Percentiles rank a stretch among this genome's conserved stretches.
Evolutionary conservation across 2,329 filamentous ascomycete species (phyloP).

Genomic region (Colletotrichum phormii): DNA sequence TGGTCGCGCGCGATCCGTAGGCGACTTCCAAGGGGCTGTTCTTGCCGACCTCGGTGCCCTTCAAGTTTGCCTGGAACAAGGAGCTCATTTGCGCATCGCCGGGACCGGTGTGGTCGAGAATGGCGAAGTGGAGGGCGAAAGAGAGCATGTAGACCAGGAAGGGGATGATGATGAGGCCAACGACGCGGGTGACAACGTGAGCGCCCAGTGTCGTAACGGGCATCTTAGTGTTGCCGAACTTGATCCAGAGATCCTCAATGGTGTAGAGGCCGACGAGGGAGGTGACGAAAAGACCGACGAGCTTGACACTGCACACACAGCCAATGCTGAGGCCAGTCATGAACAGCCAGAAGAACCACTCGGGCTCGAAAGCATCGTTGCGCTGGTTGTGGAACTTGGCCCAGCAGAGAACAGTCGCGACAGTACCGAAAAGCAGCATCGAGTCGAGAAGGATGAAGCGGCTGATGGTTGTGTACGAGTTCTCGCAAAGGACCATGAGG

Average conservation of each 20-base stretch:
- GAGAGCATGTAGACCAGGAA: slow-evolving; percentile 94
- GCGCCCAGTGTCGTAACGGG: slow-evolving; percentile 78
- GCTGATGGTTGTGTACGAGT: slow-evolving; percentile 99
- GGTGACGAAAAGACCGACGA: slow-evolving; percentile 95
- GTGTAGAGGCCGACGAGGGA: slow-evolving; percentile 96
- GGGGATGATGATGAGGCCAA: slow-evolving; percentile 90
- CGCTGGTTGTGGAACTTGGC: slow-evolving; percentile 94
- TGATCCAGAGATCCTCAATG: slow-evolving; percentile 95
- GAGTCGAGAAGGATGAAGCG: slow-evolving; percentile 98
- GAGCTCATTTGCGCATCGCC: slow-evolving; percentile 99
- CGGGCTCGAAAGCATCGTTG: slow-evolving; percentile 84
- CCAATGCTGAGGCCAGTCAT: slow-evolving; percentile 95
- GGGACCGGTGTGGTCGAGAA: slow-evolving; percentile 92
- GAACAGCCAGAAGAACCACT: slow-evolving; percentile 96
- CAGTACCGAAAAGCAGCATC: slow-evolving; percentile 99
- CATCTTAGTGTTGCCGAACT: slow-evolving; percentile 95
- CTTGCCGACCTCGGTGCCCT: slow-evolving; percentile 92
- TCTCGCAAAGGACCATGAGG: slow-evolving; percentile 97
- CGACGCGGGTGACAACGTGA: slow-evolving; percentile 82
- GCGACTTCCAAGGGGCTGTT: slow-evolving; percentile 95
- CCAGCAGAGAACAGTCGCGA: slow-evolving; percentile 97
- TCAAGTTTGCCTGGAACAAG: slow-evolving; percentile 96
- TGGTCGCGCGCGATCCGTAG: slow-evolving; percentile 86
- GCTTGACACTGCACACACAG: slow-evolving; percentile 98
- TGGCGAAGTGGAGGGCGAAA: slow-evolving; percentile 93